Evolutionary conservation across 805 yeast species (phyloP).

Genomic region (Torulaspora gathmanii): DNA sequence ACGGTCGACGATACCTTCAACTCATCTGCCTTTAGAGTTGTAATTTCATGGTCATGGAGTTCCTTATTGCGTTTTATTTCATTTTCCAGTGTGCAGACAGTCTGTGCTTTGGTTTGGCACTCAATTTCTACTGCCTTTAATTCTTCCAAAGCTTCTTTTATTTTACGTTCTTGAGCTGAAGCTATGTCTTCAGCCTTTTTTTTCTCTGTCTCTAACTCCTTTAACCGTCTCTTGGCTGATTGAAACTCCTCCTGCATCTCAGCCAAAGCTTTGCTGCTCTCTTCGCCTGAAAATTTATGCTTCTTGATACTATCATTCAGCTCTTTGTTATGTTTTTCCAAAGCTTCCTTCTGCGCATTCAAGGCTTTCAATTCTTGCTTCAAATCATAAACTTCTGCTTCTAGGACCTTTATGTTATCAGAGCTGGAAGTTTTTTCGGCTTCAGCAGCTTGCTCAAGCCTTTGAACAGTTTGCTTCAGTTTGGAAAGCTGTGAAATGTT

Average conservation of each 20-base stretch:
- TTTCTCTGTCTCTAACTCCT: not conserved
- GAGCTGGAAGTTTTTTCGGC: not conserved
- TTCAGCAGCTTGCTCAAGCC: not conserved
- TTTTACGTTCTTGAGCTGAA: not conserved
- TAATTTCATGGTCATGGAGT: not conserved
- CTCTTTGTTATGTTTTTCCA: not conserved
- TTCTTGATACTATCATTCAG: not conserved
- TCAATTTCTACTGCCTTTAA: not conserved
- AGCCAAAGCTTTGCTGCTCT: not conserved
- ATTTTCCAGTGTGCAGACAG: not conserved
- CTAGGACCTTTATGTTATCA: constrained; percentile 4
- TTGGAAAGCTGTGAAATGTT: constrained; percentile 10
- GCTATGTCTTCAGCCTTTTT: not conserved
- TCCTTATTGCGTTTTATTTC: not conserved
- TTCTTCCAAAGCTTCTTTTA: not conserved
- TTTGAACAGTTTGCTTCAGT: constrained; percentile 3
- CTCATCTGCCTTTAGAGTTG: not conserved
- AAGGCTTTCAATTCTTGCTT: not conserved
- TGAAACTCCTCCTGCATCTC: not conserved
- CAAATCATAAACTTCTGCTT: not conserved
- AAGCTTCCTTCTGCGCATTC: not conserved
- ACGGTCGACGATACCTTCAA: not conserved
- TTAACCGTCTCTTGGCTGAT: not conserved
- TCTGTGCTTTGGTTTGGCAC: not conserved
- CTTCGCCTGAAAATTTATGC: not conserved